These are phyloP conservation scores for Phytophthora fragariaefolia DNA, from an alignment of 352 stramenopile genomes.

Conservation along the genomic window DNA sequence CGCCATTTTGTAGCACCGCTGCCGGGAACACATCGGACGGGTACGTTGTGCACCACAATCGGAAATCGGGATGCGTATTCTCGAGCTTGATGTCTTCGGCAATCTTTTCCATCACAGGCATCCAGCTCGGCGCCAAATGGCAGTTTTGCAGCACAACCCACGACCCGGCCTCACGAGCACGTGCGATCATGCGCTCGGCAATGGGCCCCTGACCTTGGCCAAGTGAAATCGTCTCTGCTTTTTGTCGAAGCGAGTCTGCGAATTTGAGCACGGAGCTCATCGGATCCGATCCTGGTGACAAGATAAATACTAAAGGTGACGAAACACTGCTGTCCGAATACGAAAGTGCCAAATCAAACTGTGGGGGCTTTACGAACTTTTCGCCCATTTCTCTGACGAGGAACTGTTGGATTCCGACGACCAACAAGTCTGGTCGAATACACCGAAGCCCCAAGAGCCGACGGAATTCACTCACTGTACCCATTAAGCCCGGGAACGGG, in stretches of 20 bases:
- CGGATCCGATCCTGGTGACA: constrained; percentile 91
- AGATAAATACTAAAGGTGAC: constrained; percentile 92
- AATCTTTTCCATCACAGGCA: constrained; percentile 94
- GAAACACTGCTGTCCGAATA: constrained; percentile 89
- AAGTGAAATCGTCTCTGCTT: constrained; percentile 92
- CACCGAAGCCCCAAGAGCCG: constrained; percentile 80
- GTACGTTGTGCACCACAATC: constrained; percentile 96
- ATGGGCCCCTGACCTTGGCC: constrained; percentile 93
- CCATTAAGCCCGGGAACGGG: constrained; percentile 76
- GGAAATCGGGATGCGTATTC: constrained; percentile 89
- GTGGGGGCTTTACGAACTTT: constrained; percentile 91
- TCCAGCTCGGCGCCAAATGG: constrained; percentile 92
- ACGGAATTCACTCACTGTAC: constrained; percentile 70
- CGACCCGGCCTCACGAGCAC: constrained; percentile 78
- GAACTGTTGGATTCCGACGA: constrained; percentile 92
- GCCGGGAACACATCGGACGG: constrained; percentile 94
- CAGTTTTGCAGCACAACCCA: constrained; percentile 95
- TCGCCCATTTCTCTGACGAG: constrained; percentile 91
- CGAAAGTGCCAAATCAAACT: constrained; percentile 90
- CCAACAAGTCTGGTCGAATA: constrained; percentile 86
- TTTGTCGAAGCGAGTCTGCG: constrained; percentile 73
- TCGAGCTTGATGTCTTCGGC: constrained; percentile 85
- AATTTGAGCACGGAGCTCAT: constrained; percentile 93
- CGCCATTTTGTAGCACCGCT: constrained; percentile 94
- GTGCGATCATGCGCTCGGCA: constrained; percentile 89